These are phyloP conservation scores for Scenedesmus sp. DNA, from an alignment of 163 green algal genomes.

Conservation along the genomic window DNA sequence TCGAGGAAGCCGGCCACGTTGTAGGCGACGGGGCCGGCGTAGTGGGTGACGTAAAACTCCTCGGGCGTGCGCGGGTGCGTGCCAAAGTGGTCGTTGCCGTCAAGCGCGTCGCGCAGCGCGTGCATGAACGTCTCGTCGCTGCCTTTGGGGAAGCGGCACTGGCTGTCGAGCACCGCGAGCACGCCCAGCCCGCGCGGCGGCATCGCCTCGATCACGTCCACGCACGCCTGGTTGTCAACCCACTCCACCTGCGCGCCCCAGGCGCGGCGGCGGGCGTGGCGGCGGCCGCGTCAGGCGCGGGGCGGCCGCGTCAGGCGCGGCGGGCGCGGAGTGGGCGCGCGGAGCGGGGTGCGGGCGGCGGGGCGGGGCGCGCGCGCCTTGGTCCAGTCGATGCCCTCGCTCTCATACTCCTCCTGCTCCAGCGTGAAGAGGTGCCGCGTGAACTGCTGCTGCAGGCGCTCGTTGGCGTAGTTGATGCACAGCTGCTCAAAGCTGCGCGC, in stretches of 20 bases:
- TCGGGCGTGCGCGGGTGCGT: conserved; percentile 26
- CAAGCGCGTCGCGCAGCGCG: conserved; percentile 46
- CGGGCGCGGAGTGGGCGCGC: not conserved
- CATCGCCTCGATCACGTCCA: conserved; percentile 84
- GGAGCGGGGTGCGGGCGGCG: not conserved
- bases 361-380: conserved; percentile 45
- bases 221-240: conserved; percentile 87
- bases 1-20: conserved; percentile 81
- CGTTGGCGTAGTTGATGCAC: conserved; percentile 97
- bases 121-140: conserved; percentile 80
- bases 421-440: conserved; percentile 84
- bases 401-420: conserved; percentile 85
- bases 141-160: conserved; percentile 85
- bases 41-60: conserved; percentile 79
- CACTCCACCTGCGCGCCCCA: conserved; percentile 77
- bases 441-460: conserved; percentile 94
- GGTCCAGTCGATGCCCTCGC: conserved; percentile 89
- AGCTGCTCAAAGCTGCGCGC: conserved; percentile 90
- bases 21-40: conserved; percentile 81
- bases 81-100: conserved; percentile 58
- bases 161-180: conserved; percentile 83
- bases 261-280: not conserved
- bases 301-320: no score
- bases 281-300: not conserved
- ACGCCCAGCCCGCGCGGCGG: conserved; percentile 77